Evolutionary conservation across 2,329 filamentous ascomycete species (phyloP).

Genomic region (Aspergillus caelatus): DNA sequence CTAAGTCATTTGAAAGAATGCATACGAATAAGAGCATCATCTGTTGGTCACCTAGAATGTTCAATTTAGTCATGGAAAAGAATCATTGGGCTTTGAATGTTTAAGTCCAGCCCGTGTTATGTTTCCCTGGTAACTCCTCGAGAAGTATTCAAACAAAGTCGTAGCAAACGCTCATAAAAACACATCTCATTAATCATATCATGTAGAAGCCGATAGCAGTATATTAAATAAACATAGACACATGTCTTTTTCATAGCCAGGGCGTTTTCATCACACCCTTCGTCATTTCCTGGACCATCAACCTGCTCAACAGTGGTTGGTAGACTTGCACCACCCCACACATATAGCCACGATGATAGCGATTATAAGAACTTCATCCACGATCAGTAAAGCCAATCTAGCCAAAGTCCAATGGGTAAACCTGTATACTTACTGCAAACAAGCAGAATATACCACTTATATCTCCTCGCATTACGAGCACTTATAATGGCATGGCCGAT

Average conservation of each 20-base stretch:
- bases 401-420: neutral
- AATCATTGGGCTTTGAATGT: neutral
- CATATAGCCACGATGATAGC: slow-evolving; percentile 12
- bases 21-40: too few relatives aligned
- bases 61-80: too few relatives aligned
- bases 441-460: slow-evolving; percentile 19
- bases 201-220: neutral
- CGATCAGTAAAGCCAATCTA: neutral
- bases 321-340: slow-evolving; percentile 12
- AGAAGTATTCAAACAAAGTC: neutral
- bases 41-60: too few relatives aligned
- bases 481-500: slow-evolving; percentile 9
- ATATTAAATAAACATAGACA: neutral
- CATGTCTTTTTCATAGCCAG: neutral
- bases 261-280: neutral
- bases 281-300: neutral
- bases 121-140: too few relatives aligned
- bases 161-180: neutral
- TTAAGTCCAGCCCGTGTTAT: neutral
- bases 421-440: slow-evolving; percentile 11
- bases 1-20: too few relatives aligned
- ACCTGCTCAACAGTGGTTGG: slow-evolving; percentile 7
- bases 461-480: slow-evolving; percentile 16
- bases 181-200: neutral
- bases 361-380: slow-evolving; percentile 13